These are phyloP conservation scores for Microsporum canis DNA, from an alignment of 2,329 filamentous ascomycete species.

Conservation along the genomic window DNA sequence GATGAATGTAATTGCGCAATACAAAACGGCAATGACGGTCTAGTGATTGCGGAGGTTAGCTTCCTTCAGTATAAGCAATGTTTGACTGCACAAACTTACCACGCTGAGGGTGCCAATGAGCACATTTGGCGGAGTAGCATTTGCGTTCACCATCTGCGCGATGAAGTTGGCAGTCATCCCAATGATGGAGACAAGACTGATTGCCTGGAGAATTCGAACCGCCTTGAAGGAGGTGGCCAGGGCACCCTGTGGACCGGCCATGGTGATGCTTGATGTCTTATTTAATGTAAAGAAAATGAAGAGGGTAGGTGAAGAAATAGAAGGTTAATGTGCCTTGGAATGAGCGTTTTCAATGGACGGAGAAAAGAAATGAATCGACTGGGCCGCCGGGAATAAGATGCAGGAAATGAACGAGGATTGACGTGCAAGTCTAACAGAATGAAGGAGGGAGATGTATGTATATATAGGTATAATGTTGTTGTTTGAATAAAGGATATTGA, in stretches of 20 bases:
- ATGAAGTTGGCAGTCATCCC: constrained; percentile 77
- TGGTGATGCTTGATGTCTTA: constrained; percentile 22
- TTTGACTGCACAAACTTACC: constrained; percentile 44
- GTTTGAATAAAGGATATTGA: not conserved
- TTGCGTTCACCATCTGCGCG: constrained; percentile 56
- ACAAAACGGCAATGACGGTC: constrained; percentile 68
- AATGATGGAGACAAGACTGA: constrained; percentile 64
- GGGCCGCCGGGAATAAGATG: not conserved
- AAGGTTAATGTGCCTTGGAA: not conserved
- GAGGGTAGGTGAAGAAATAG: not conserved
- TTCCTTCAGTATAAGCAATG: not conserved
- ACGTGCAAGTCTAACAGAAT: not conserved
- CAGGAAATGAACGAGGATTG: not conserved
- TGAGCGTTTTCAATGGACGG: not conserved
- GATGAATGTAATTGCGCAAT: constrained; percentile 68
- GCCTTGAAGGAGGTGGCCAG: constrained; percentile 68
- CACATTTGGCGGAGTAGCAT: constrained; percentile 56
- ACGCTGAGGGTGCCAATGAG: constrained; percentile 69
- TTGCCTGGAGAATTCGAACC: constrained; percentile 57
- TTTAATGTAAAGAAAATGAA: not conserved
- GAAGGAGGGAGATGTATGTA: not conserved
- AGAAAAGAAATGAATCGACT: not conserved
- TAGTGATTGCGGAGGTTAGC: constrained; percentile 26
- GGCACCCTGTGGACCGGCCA: constrained; percentile 51
- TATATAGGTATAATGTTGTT: not conserved